Base-by-base conservation (phyloP, 805 yeast species). In the Metschnikowia bowlesiae region DNA sequence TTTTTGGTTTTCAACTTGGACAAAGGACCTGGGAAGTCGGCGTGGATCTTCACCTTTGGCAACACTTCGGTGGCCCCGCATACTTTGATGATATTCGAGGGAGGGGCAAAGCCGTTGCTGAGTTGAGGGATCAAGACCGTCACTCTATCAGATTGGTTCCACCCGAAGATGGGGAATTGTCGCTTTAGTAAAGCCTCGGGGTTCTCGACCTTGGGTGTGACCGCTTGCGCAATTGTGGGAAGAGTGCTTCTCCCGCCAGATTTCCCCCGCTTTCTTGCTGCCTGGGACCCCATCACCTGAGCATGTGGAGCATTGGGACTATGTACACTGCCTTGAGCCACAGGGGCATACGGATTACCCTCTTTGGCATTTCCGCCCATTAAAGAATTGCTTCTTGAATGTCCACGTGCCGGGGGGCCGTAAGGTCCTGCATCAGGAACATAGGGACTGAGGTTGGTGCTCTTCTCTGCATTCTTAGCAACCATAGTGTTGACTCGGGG, bases 91-190 rank as follows among this genome's bases (percentile, higher is more conserved):
- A 57, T 58, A 16, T 63, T 59, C 37, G 59, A 58, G 9, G 65
- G 60, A 44, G 59, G 64, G 11, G 67, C 69, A 52, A 64, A 70
- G n/a, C 68, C 66, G 57, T 65, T 62, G 34, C 70, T 65, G 9
- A 55, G 47, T 10, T 49, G 48, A n/a, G 48, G 51, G 14, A 67
- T 56, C 46, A 72, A 58, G 18, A 51, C 49, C 1, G 59, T 67
- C 3, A 64, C 64, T n/a, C 61, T 63, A 30, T 62, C 64, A 1
- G 73, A 64, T 30, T 56, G 52, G 46, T 70, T 65, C 86, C 94
- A 89, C 51, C 78, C 74, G 62, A 88, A 85, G 33, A 89, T 62
- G 0, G 96, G 96, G 67, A 85, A 86, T 62, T 87, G 96, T 48
- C 86, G 74, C 43, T 70, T 66, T 26, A 74, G 65, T 46, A 85